Evolutionary conservation across 371 early-diverging fungal genomes (phyloP), one percentile per base, ranked within the genome.

Genomic region (Rhizopus sp.): DNA sequence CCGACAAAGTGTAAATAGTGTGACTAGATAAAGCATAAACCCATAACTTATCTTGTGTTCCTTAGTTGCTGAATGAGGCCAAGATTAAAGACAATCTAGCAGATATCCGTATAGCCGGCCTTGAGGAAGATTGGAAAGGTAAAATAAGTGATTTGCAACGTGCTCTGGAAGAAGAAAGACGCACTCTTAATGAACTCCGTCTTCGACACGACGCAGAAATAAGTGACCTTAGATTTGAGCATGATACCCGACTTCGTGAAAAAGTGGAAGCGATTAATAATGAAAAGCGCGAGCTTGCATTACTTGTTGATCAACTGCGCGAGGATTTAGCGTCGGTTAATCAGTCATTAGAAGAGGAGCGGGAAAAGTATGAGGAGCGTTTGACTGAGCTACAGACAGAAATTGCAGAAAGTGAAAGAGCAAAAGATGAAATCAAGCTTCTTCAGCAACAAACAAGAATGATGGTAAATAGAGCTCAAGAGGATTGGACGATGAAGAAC

Each of bases 391-490:
- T 79, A 13, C 58, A 57, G 7, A 33, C 48, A 15, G 62, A 65
- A 6, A 63, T 75, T 33, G 63, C 54, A 9, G 59, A 70, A 17
- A 73, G 74, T 31, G 77, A 78, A 33, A 59, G 62, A 13, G 73
- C 78, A 15, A 66, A 66, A 9, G 64, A 66, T n/a, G 76, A 75
- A 47, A 77, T 83, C 39, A 70, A 79, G 23, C 55, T 58, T 16
- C 61, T 70, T 8, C 62, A 80, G 40, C 72, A 75, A 13, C 81
- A 85, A 66, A 69, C 78, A n/a, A 54, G 77, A 23, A 57, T 60
- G 4, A 83, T 83, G 83, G 80, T 83, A 1, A 64, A 64, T 3
- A 64, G 73, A 16, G 81, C 82, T 5, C 76, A 82, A 55, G 74
- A 73, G 17, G 78, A 80, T 32, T 83, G 83, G 83, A 70, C 64